A percentile compares a stretch with the other conserved stretches of the same genome.
These are phyloP conservation scores for Naematelia aurantialba DNA, from an alignment of 768 basidiomycete genomes.

Conservation along the genomic window DNA sequence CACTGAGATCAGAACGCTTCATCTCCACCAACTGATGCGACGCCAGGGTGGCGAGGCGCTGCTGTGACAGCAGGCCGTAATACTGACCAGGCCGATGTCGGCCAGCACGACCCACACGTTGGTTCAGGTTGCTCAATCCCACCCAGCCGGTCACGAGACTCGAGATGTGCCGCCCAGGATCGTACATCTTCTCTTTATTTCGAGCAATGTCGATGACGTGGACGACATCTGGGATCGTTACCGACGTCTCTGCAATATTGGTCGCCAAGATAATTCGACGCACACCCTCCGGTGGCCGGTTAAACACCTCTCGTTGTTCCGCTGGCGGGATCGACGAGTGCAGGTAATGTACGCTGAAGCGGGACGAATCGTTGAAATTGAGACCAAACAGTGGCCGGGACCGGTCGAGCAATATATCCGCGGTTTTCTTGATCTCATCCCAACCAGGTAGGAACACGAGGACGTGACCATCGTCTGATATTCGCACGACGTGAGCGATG, in stretches of 20 bases:
- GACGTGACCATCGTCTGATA: conserved; percentile 76
- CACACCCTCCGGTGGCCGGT: conserved; percentile 69
- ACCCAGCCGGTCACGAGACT: conserved; percentile 88
- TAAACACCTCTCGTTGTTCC: conserved; percentile 86
- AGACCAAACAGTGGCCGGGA: conserved; percentile 56
- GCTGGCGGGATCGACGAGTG: conserved; percentile 84
- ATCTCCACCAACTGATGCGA: conserved; percentile 91
- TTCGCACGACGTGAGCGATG: conserved; percentile 69
- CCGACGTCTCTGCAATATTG: conserved; percentile 91
- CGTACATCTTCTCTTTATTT: conserved; percentile 83
- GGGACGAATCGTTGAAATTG: conserved; percentile 60
- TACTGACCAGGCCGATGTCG: conserved; percentile 88
- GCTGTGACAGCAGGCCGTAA: conserved; percentile 71
- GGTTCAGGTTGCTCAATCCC: conserved; percentile 81
- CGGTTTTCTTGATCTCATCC: conserved; percentile 75
- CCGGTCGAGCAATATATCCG: conserved; percentile 59
- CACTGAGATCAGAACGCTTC: conserved; percentile 82
- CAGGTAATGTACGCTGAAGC: conserved; percentile 70
- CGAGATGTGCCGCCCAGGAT: conserved; percentile 82
- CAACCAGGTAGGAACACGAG: conserved; percentile 62
- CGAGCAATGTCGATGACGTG: conserved; percentile 87
- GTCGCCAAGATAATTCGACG: conserved; percentile 88
- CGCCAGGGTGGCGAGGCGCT: conserved; percentile 61
- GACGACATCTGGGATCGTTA: conserved; percentile 92
- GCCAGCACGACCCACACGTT: conserved; percentile 87